phyloP scores from a whole-genome alignment of 1,284 basidiomycete genomes.

The Trametes pubescens region DNA sequence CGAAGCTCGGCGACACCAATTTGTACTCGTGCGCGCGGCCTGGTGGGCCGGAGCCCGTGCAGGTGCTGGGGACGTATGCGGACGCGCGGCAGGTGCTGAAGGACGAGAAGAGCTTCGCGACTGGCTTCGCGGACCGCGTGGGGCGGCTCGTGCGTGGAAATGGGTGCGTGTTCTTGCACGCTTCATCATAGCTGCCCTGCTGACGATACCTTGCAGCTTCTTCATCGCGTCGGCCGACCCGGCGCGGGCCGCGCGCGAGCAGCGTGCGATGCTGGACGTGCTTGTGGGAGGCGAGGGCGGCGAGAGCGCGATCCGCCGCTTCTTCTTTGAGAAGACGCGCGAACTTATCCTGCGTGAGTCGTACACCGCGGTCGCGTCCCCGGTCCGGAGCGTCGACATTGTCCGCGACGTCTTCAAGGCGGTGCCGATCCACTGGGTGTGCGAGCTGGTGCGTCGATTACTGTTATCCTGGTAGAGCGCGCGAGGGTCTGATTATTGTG shows the following conservation, averaged over 20 bases:
- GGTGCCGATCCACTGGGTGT: constrained; percentile 74
- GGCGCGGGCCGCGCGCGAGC: constrained; percentile 52
- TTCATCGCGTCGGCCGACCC: constrained; percentile 63
- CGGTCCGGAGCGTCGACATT: constrained; percentile 67
- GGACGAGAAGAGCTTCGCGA: constrained; percentile 53
- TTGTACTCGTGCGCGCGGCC: constrained; percentile 65
- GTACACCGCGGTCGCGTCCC: constrained; percentile 60
- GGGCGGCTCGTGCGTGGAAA: constrained; percentile 59
- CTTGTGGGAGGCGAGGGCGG: constrained; percentile 56
- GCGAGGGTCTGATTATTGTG: neutral
- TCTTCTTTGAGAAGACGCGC: constrained; percentile 68
- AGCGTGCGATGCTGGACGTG: constrained; percentile 56
- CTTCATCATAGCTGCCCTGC: neutral
- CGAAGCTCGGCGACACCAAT: constrained; percentile 59
- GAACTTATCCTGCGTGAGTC: constrained; percentile 62
- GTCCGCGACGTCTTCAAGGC: constrained; percentile 74
- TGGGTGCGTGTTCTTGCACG: constrained; percentile 53
- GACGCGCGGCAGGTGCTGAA: constrained; percentile 62
- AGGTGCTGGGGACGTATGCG: constrained; percentile 54
- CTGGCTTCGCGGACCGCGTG: constrained; percentile 59
- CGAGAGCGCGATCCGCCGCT: constrained; percentile 58
- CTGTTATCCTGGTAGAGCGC: neutral
- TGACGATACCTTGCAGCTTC: constrained; percentile 42
- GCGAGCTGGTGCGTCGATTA: constrained; percentile 63
- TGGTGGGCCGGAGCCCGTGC: constrained; percentile 35